Evolutionary conservation across 78 protist genomes (phyloP).

Genomic region (Dictyostelium discoideum): DNA sequence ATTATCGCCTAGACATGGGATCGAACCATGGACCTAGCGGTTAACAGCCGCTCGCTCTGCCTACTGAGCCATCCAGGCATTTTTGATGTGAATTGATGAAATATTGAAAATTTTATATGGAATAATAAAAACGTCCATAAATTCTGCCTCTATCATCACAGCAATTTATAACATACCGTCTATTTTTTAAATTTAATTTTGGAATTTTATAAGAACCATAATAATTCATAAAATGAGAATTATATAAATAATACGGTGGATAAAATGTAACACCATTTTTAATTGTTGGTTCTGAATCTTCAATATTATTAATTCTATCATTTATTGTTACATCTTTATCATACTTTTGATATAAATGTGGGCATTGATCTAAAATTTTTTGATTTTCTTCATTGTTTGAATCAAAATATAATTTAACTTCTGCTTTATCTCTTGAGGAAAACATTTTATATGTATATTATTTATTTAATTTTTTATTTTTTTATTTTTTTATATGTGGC

Average conservation of each 20-base stretch:
- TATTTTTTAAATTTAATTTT: constrained; percentile 29
- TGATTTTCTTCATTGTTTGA: not conserved
- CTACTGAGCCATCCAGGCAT: constrained; percentile 50
- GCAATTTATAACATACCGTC: constrained; percentile 1
- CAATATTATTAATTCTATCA: not conserved
- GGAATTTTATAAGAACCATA: constrained; percentile 30
- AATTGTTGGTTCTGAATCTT: constrained; percentile 46
- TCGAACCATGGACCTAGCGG: constrained; percentile 64
- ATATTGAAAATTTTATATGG: too few species aligned
- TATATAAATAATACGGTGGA: constrained; percentile 52
- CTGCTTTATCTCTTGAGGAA: constrained; percentile 17
- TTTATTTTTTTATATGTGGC: too few species aligned
- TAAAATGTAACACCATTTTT: constrained; percentile 41
- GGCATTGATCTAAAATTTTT: constrained; percentile 24
- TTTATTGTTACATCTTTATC: not conserved
- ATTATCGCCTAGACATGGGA: constrained; percentile 50
- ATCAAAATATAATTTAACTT: constrained; percentile 54
- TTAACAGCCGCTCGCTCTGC: constrained; percentile 68
- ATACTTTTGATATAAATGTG: constrained; percentile 12
- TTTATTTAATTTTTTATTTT: too few species aligned
- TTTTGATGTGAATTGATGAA: not conserved
- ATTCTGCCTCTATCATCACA: too few species aligned
- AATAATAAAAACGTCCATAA: too few species aligned
- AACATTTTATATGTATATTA: not conserved
- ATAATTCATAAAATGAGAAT: constrained; percentile 62